phyloP scores from a whole-genome alignment of 805 yeast genomes.

The Metschnikowia baotianmanensis region DNA sequence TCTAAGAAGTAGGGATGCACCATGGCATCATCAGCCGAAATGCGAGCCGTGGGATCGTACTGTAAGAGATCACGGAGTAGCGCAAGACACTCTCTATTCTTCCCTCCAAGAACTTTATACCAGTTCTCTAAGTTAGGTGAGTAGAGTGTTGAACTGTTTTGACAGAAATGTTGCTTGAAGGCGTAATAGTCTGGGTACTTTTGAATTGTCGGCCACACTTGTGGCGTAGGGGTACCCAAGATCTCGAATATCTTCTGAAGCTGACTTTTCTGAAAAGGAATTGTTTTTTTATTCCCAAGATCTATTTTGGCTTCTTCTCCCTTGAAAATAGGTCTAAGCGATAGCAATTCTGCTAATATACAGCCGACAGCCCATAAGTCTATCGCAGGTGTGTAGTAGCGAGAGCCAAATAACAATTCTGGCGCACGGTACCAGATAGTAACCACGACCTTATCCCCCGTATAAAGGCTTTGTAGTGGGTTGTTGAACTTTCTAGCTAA shows the following conservation, averaged over 20 bases:
- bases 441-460: conserved; percentile 94
- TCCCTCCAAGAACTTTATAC: conserved; percentile 82
- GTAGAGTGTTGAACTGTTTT: conserved; percentile 47
- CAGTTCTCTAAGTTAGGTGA: conserved; percentile 75
- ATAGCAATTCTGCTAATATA: conserved; percentile 84
- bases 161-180: conserved; percentile 45
- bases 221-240: conserved; percentile 80
- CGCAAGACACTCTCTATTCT: conserved; percentile 64
- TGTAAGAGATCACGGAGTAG: conserved; percentile 63
- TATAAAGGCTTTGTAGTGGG: conserved; percentile 79
- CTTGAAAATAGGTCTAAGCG: conserved; percentile 89
- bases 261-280: conserved; percentile 93
- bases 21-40: conserved; percentile 76
- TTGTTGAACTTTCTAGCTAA: conserved; percentile 84
- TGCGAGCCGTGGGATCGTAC: conserved; percentile 78
- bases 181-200: conserved; percentile 77
- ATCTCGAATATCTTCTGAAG: conserved; percentile 87
- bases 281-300: conserved; percentile 70
- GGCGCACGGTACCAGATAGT: conserved; percentile 98
- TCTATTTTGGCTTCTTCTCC: conserved; percentile 98
- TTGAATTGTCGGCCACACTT: conserved; percentile 75
- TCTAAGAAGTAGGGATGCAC: conserved; percentile 78
- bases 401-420: conserved; percentile 82
- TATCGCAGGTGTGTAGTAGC: conserved; percentile 90
- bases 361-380: conserved; percentile 97